Base-by-base conservation (phyloP, 768 basidiomycete species). In the Boletus rufocinnamomeus region DNA sequence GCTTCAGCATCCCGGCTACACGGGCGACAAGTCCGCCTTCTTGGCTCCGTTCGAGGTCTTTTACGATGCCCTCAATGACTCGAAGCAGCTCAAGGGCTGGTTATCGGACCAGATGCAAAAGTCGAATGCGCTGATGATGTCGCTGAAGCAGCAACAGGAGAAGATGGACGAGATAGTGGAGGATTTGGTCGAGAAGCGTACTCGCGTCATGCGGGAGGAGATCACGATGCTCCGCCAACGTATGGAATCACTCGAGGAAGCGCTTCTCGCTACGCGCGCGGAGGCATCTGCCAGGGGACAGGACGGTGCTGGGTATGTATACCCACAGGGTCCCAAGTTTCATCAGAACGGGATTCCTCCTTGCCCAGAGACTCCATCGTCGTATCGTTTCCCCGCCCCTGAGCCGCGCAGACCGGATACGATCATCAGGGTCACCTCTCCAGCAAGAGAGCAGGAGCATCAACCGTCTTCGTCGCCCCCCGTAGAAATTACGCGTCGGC, bases 1-100 rank as follows among this genome's bases (percentile, higher is more conserved):
- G 13, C 77, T 89, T 21, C 84, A 85, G 17, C 83, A 82, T 41
- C 82, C 85, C 2, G 80, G 79, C 14, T 85, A 84, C 66, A 66
- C 81, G 11, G 81, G 82, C 25, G 87, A 88, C 66, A 91, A 88
- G 69, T 77, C 83, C 1, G 86, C 90, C 21, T 95, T 95, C 72
- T 75, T 95, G 49, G 84, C 87, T 0, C 91, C 90, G 3, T 95
- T 94, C 63, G 89, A 88, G 66, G 72, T 81, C 52, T 94, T 95
- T 72, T 95, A 93, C 69, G 91, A 94, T 58, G 87, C 91, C 4
- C 82, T 95, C 34, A 82, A 86, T 54, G 93, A 93, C 70, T 85
- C 88, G 17, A 86, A 84, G 67, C 84, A 90, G 66, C 82, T 94
- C 57, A 92, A 93, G 74, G 66, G 70, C 38, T 91, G 91, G 87